Evolutionary conservation across 306 rosid species (phyloP), one percentile per base, ranked within the genome.

Genomic region (Lathyrus aphaca): DNA sequence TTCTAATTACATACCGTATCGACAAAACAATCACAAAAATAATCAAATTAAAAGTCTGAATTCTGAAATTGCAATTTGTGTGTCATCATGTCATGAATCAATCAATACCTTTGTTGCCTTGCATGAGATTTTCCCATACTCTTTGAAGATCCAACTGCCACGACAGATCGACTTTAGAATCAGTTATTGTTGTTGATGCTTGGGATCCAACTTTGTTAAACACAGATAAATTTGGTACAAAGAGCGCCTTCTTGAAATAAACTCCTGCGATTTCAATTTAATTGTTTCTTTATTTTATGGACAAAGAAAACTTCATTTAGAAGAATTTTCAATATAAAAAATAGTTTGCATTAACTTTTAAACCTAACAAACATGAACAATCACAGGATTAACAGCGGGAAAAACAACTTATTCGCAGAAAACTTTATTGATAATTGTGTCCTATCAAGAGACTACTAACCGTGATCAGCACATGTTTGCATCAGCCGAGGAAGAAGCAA

Each of bases 121-220:
- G 84, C 81, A 89, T 80, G 68, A 89, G 87, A 80, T 79, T 91
- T 79, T 94, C 95, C 99, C 99, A 94, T 59, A 83, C 85, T 74
- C 79, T 84, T 82, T 87, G 92, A 81, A 94, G 91, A 63, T 72
- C 66, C 12, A 87, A 79, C 79, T 94, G 99, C 99, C 99, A 91
- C 0, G 97, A 89, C 63, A 95, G 83, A 75, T 95, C 99, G 39
- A 87, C 86, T 39, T 81, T 79, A 70, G 85, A 65, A 62, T 84
- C 90, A 5, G 80, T 35, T 3, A 53, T 73, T 43, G 84, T 51
- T 43, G 84, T 51, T 74, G 65, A 72, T 69, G 83, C 74, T 73
- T 87, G 92, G 29, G 89, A 79, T 63, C 99, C 97, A 40, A 91
- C 99, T 83, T 89, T 91, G 84, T 81, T 46, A 57, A 77, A 85